phyloP scores from a whole-genome alignment of 192 early-diverging fungal genomes.

The Podila epigama region DNA sequence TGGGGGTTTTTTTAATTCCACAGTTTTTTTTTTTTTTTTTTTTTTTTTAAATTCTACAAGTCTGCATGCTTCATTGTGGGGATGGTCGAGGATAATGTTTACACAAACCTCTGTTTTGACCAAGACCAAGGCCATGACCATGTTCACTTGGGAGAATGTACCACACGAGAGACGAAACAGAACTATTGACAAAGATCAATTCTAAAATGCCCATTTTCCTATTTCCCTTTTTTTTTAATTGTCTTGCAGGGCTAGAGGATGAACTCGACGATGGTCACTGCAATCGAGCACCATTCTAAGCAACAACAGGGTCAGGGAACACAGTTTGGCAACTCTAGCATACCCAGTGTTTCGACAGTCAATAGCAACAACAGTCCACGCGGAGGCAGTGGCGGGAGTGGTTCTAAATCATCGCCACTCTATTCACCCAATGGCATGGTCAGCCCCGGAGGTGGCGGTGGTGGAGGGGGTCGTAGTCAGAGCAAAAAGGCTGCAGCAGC shows the following conservation, averaged over 20 bases:
- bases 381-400: too few relatives aligned
- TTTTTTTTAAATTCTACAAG: too few relatives aligned
- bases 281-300: constrained; percentile 47
- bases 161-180: too few relatives aligned
- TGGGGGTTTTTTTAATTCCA: too few relatives aligned
- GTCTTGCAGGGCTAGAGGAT: constrained; percentile 34
- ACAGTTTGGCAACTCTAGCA: constrained; percentile 17
- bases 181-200: too few relatives aligned
- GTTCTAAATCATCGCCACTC: constrained; percentile 24
- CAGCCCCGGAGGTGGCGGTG: constrained; percentile 5
- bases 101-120: too few relatives aligned
- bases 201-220: too few relatives aligned
- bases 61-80: too few relatives aligned
- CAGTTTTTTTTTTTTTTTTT: too few relatives aligned
- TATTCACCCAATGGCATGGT: constrained; percentile 25
- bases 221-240: neutral
- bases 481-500: constrained; percentile 22
- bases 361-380: constrained; percentile 1
- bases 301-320: constrained; percentile 30
- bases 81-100: too few relatives aligned
- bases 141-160: too few relatives aligned
- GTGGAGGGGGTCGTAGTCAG: constrained; percentile 14
- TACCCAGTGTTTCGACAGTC: constrained; percentile 4
- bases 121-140: too few relatives aligned
- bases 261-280: constrained; percentile 50